Conservation (phyloP, 2,329 filamentous ascomycete genomes). For the Paecilomyces dactylethromorphus region DNA sequence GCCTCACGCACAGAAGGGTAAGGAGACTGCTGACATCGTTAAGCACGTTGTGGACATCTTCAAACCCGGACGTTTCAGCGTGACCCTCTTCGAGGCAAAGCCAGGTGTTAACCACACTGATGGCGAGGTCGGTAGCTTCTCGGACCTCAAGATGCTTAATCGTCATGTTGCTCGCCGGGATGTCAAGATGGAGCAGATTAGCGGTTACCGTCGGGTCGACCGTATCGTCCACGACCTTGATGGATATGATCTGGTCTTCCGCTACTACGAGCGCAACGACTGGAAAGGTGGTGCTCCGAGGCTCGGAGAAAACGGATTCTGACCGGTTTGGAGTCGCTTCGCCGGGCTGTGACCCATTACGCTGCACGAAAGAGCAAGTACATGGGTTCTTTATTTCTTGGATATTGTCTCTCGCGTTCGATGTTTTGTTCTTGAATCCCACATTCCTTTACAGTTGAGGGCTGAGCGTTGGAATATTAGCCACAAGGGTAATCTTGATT, state of each 20-base stretch:
- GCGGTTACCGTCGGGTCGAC: constrained; percentile 83
- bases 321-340: constrained; percentile 1
- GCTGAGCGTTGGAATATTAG: background rate
- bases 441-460: background rate
- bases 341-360: background rate
- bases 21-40: constrained; percentile 83
- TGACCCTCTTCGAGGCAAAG: constrained; percentile 94
- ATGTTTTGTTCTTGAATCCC: background rate
- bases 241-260: constrained; percentile 93
- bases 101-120: constrained; percentile 35
- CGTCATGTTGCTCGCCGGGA: constrained; percentile 37
- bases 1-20: constrained; percentile 77
- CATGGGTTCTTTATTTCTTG: background rate
- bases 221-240: constrained; percentile 96
- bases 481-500: background rate
- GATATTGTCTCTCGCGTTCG: background rate
- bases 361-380: background rate
- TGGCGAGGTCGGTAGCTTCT: constrained; percentile 20
- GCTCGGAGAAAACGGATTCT: constrained; percentile 47
- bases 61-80: constrained; percentile 93
- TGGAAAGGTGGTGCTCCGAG: constrained; percentile 62
- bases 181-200: constrained; percentile 65
- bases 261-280: constrained; percentile 88
- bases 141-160: constrained; percentile 36
- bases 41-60: constrained; percentile 94